Base-by-base conservation (phyloP, 2,329 filamentous ascomycete species). In the Bretziella fagacearum region DNA sequence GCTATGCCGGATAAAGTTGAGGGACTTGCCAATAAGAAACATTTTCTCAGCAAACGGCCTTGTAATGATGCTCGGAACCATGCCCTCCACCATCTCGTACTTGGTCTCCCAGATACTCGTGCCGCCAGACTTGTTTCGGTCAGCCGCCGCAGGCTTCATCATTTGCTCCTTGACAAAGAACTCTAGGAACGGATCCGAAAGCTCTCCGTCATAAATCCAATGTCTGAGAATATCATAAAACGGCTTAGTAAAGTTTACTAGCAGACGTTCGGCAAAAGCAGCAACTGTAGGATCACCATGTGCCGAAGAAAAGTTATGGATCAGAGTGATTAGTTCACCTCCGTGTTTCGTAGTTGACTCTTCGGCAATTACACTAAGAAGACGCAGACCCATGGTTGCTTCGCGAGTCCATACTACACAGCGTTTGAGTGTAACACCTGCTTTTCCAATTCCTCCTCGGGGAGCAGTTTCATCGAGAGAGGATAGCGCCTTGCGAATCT, bases 151-250 rank as follows among this genome's bases (percentile, higher is more conserved):
- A 57, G 49, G 69, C 65, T 51, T 74, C 68, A 56, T 66, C 60
- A 52, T 64, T 55, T 55, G 56, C 59, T 95, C 85, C 17, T 78
- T 78, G 17, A 98, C 87, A 56, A 98, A 96, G 63, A 98, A 98
- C 58, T 98, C 91, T 48, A 78, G 72, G 57, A 87, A 95, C 0
- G 93, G 91, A 61, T 98, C 91, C n/a, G 84, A 86, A 11, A 98
- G 71, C 65, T 98, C 93, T 51, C 91, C 91, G 57, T 98, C 89
- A 58, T 98, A 98, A 44, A 98, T 94, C 91, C 91, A 98, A 56
- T 85, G 82, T 47, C 86, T 78, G 46, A 98, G 69, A 67, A 98
- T 95, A 56, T 93, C 84, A 60, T 98, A 98, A 59, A 98, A 98
- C 0, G 93, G 93, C 13, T 83, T 73, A 1, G 91, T 95, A 46